Evolutionary conservation across 495 filamentous ascomycete genomes (phyloP).

Genomic region (Barbatosphaeria neglecta): DNA sequence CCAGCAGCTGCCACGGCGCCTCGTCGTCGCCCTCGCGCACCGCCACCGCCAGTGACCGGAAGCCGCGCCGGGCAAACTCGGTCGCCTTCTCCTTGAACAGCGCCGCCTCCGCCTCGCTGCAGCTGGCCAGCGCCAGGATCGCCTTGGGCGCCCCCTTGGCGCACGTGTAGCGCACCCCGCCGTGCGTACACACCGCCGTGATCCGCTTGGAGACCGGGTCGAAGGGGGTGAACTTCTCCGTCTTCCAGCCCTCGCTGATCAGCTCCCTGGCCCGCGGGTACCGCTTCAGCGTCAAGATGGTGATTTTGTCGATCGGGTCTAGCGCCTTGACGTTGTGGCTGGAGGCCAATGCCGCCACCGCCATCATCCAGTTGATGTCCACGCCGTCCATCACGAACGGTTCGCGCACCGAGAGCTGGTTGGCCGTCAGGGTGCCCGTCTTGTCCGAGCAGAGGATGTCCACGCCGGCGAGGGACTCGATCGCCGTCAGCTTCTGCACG

Average conservation of each 20-base stretch:
- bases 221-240: conserved; percentile 74
- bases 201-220: conserved; percentile 94
- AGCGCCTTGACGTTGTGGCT: conserved; percentile 90
- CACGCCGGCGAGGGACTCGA: conserved; percentile 87
- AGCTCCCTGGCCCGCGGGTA: conserved; percentile 68
- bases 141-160: conserved; percentile 86
- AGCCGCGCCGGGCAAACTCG: conserved; percentile 82
- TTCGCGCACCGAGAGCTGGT: conserved; percentile 76
- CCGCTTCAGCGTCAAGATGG: conserved; percentile 67
- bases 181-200: conserved; percentile 65
- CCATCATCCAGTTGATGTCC: conserved; percentile 71
- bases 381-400: conserved; percentile 72
- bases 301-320: conserved; percentile 89
- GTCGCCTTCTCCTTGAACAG: conserved; percentile 82
- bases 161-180: conserved; percentile 71
- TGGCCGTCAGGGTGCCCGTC: conserved; percentile 87
- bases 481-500: conserved; percentile 90
- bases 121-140: conserved; percentile 65
- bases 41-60: conserved; percentile 83
- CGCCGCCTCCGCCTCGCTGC: conserved; percentile 58
- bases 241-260: conserved; percentile 57
- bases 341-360: conserved; percentile 80
- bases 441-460: conserved; percentile 97
- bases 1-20: conserved; percentile 75
- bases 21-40: conserved; percentile 65